Base-by-base conservation (phyloP, 306 rosid species). In the Calophaca sinica region DNA sequence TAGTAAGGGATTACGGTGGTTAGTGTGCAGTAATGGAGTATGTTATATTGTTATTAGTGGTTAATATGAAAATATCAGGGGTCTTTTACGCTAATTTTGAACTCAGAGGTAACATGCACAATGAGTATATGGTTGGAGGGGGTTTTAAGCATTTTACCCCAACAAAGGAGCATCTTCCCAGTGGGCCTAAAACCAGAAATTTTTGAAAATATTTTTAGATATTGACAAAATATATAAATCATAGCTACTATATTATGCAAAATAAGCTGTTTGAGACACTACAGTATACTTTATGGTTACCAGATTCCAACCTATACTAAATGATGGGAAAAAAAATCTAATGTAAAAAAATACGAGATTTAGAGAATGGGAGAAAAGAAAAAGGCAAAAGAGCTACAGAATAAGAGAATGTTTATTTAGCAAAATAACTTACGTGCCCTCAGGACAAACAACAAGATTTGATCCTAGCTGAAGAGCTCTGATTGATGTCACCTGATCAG, bases 381-480 rank as follows among this genome's bases (percentile, higher is more conserved):
- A 29, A 15, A 33, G 70, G 10, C 46, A 50, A 58, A 73, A 33
- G 7, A 62, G 62, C 55, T 61, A 33, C 45, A 75, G 13, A 57
- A 9, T 42, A 50, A 32, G 51, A 70, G 41, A 7, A 60, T 12
- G 31, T 15, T 68, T n/a, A 29, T 61, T 46, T 13, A 31, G 81
- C 4, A 6, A 74, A 42, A 67, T 14, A 74, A 84, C 99, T 89
- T 87, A 94, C 96, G 83, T 89, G 85, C 88, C 92, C 0, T 29
- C 79, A 2, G 99, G 99, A 87, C 97, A 92, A 80, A 89, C 86
- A 15, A 89, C 96, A 81, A 89, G 84, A 65, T 88, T 85, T 4
- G 96, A 79, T 78, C 91, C 96, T 73, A 92, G 72, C 87, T 94
- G 99, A 72, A 94, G 83, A 84, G 87, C 91, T 73, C 93, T 85